A percentile compares a stretch with the other conserved stretches of the same genome.
Evolutionary conservation across 495 filamentous ascomycete genomes (phyloP).

Genomic region (Penicillium ochrochloron): DNA sequence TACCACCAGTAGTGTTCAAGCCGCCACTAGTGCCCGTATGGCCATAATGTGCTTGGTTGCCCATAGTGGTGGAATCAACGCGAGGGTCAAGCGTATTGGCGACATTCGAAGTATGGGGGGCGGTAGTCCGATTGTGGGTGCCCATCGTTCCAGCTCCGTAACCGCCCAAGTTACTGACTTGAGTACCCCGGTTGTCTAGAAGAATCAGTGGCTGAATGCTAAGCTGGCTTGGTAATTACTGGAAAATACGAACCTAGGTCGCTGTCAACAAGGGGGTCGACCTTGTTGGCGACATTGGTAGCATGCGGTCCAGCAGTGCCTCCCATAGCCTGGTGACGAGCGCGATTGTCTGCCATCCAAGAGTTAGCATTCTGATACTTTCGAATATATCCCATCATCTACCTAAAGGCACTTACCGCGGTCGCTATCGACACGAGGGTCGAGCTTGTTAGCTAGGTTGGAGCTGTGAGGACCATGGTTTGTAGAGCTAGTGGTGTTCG

Average conservation of each 20-base stretch:
- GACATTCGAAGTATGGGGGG: not conserved
- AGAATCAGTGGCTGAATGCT: not conserved
- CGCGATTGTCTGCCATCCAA: not conserved
- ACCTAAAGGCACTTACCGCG: not conserved
- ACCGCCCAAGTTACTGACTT: not conserved
- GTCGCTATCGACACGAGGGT: slow-evolving; percentile 1
- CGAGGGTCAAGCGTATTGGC: not conserved
- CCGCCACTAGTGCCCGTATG: not conserved
- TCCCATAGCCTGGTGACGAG: slow-evolving; percentile 1
- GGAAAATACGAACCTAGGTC: not conserved
- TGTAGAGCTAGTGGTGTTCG: not conserved
- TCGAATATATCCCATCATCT: not conserved
- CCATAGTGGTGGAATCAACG: not conserved
- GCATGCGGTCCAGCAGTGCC: not conserved
- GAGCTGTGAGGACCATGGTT: not conserved
- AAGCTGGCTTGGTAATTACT: too few species aligned
- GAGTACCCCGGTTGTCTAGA: not conserved
- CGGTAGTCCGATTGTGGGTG: not conserved
- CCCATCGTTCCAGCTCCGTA: not conserved
- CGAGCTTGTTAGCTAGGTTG: not conserved
- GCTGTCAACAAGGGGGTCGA: not conserved
- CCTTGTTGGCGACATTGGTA: not conserved
- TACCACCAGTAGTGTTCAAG: not conserved
- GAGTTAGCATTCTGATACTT: not conserved
- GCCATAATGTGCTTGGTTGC: not conserved